These are phyloP conservation scores for Yarrowia sp. DNA, from an alignment of 805 yeast genomes.

Conservation along the genomic window DNA sequence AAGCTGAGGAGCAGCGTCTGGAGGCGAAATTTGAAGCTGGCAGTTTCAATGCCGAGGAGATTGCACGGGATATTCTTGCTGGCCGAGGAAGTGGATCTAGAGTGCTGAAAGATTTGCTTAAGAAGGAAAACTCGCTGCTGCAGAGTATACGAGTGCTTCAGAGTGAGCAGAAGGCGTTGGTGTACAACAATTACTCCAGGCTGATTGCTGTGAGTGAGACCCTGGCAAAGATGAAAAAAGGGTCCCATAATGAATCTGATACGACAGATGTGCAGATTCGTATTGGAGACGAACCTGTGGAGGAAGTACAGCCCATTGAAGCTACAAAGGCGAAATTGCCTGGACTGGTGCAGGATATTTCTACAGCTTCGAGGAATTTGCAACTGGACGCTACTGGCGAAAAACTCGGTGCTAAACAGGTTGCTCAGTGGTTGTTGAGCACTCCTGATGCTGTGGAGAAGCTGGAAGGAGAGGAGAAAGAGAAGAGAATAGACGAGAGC, in stretches of 20 bases:
- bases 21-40: conserved; percentile 11
- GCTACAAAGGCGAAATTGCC: not conserved
- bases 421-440: conserved; percentile 10
- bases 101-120: conserved; percentile 33
- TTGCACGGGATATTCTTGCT: not conserved
- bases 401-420: not conserved
- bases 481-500: not conserved
- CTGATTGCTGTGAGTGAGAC: conserved; percentile 40
- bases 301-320: not conserved
- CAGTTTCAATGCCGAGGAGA: conserved; percentile 18
- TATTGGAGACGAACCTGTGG: not conserved
- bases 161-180: conserved; percentile 42
- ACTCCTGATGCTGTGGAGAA: not conserved
- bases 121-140: conserved; percentile 34
- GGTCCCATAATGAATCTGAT: not conserved
- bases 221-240: conserved; percentile 33
- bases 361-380: not conserved
- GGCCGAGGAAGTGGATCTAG: not conserved
- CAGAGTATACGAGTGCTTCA: conserved; percentile 38
- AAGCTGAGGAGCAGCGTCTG: conserved; percentile 4
- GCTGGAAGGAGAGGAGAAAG: not conserved
- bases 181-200: conserved; percentile 42
- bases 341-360: not conserved
- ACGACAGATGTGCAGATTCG: not conserved
- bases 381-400: not conserved